Conservation (phyloP, 768 basidiomycete species). For the Auriculariales sp. region DNA sequence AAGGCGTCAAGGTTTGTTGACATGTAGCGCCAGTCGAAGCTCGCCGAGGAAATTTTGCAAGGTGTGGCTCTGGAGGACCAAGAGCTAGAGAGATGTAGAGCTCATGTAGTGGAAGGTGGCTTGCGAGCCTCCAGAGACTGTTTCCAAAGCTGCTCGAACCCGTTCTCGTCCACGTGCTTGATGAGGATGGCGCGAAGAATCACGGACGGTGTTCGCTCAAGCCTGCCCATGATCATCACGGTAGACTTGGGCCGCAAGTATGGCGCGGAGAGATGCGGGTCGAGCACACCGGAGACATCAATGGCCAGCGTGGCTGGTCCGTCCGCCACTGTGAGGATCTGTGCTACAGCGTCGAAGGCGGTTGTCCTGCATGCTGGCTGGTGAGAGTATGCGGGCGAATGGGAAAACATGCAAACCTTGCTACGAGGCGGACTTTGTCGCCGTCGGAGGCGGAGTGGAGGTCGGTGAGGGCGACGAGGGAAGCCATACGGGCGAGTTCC, state of each 20-base stretch:
- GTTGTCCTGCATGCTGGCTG: neutral
- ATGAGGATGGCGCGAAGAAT: neutral
- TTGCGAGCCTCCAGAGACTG: too few species aligned
- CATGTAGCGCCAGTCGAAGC: too few species aligned
- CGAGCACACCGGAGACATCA: neutral
- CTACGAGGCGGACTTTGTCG: neutral
- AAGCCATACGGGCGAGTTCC: too few species aligned
- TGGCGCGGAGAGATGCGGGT: neutral
- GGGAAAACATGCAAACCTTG: neutral
- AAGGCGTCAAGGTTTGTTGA: too few species aligned
- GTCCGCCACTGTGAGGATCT: neutral
- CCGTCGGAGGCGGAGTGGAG: neutral
- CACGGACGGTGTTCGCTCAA: neutral
- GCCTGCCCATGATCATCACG: neutral
- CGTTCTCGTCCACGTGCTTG: neutral
- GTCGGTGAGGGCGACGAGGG: neutral
- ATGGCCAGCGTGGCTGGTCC: neutral
- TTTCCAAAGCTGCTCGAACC: too few species aligned
- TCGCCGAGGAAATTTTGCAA: too few species aligned
- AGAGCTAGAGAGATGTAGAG: too few species aligned
- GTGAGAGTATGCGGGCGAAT: neutral
- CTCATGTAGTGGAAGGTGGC: too few species aligned
- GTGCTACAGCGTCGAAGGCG: neutral
- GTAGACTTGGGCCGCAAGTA: neutral
- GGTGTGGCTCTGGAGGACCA: too few species aligned